These are phyloP conservation scores for Globisporangium canariense DNA, from an alignment of 352 stramenopile genomes.

Conservation along the genomic window DNA sequence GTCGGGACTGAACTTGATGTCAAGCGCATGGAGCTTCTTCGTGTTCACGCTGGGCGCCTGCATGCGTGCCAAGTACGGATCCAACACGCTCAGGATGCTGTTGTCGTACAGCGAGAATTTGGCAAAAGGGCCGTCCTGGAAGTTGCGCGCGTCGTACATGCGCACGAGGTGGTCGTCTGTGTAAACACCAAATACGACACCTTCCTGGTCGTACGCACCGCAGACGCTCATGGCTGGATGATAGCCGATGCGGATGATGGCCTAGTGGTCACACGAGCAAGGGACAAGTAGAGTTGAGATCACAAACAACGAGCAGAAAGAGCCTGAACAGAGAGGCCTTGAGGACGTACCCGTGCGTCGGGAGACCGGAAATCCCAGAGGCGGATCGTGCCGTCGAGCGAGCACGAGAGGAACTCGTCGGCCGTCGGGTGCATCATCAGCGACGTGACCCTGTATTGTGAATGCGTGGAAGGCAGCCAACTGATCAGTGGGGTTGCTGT, in stretches of 20 bases:
- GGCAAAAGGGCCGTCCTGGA: constrained; percentile 83
- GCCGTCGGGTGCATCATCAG: constrained; percentile 85
- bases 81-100: constrained; percentile 53
- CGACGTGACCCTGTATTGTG: constrained; percentile 55
- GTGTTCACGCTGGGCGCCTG: constrained; percentile 50
- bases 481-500: no score
- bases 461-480: no score
- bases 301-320: not conserved
- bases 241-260: constrained; percentile 61
- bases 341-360: constrained; percentile 42
- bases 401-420: constrained; percentile 82
- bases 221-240: constrained; percentile 64
- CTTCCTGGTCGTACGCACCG: constrained; percentile 75
- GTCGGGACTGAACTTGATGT: constrained; percentile 85
- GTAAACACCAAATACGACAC: constrained; percentile 85
- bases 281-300: not conserved
- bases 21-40: constrained; percentile 68
- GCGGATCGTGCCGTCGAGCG: constrained; percentile 71
- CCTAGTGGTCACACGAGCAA: constrained; percentile 21
- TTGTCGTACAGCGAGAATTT: constrained; percentile 86
- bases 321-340: not conserved
- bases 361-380: constrained; percentile 78
- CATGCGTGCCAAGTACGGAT: constrained; percentile 53
- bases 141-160: constrained; percentile 88
- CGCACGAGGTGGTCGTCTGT: constrained; percentile 82